Evolutionary conservation across 495 filamentous ascomycete genomes (phyloP), one percentile per base, ranked within the genome.

Genomic region (Penicillium desertorum): DNA sequence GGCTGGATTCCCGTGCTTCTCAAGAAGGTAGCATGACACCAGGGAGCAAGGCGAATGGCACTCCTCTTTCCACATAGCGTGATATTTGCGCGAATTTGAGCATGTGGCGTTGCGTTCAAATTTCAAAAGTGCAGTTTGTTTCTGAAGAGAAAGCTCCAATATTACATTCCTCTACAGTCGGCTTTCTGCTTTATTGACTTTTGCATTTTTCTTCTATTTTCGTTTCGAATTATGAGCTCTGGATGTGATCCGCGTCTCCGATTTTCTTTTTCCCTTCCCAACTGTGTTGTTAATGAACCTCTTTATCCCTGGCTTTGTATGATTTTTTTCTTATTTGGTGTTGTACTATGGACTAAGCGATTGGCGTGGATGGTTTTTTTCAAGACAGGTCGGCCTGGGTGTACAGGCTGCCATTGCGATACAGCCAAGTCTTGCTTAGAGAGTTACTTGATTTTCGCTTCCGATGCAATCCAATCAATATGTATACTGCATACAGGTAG

Each of bases 11-110:
- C 39, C 59, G 65, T 50, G 56, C 42, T 19, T 73, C 71, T 1
- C 69, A 74, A 52, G 72, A 75, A 61, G 65, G 70, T 39, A 76
- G 76, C 60, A 59, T 68, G 10, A 77, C 75, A 16, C 74, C 76
- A 11, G 66, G 65, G 23, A 67, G 57, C 55, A 77, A 73, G 58
- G 75, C 69, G 48, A 81, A 75, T 48, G 77, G 75, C 22, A 79
- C 77, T 6, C 72, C 74, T 49, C 69, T 71, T 12, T 66, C 66
- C n/a, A 63, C 69, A 68, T 70, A 61, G 58, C 30, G 34, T 37
- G 16, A 29, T 45, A 19, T 50, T 49, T 51, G 16, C 9, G 29
- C 45, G 43, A 36, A 43, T 59, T 20, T 44, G 4, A 36, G 46
- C 23, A 43, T 20, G 30, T 27, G 29, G 17, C 25, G 20, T 30